These are phyloP conservation scores for Spergularia marina DNA, from an alignment of 148 eudicot species.

Conservation along the genomic window DNA sequence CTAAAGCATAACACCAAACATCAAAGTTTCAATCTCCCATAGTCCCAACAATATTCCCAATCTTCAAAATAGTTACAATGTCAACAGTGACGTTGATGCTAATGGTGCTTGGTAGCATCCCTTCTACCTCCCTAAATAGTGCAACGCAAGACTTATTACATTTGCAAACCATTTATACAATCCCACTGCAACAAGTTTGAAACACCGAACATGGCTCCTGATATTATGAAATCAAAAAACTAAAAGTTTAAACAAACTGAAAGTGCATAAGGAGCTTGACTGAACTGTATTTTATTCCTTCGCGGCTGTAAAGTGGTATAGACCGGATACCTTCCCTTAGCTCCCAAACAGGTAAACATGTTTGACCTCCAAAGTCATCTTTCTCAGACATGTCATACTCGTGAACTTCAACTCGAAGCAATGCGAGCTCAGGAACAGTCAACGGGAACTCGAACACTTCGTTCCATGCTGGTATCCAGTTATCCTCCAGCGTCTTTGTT, in stretches of 20 bases:
- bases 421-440: conserved; percentile 35
- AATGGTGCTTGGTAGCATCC: not conserved
- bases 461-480: conserved; percentile 41
- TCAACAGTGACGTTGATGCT: too few relatives aligned
- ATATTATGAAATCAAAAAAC: not conserved
- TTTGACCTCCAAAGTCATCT: conserved; percentile 41
- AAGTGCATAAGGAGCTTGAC: conserved; percentile 35
- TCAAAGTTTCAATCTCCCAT: too few relatives aligned
- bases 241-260: conserved; percentile 19
- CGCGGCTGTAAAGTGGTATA: conserved; percentile 30
- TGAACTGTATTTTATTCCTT: conserved; percentile 29
- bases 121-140: not conserved
- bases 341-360: conserved; percentile 39
- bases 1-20: too few relatives aligned
- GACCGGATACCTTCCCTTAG: conserved; percentile 33
- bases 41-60: too few relatives aligned
- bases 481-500: conserved; percentile 33
- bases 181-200: not conserved
- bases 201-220: conserved; percentile 4
- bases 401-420: conserved; percentile 35
- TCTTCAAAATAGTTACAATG: too few relatives aligned
- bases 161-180: conserved; percentile 1
- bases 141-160: conserved; percentile 8
- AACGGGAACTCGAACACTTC: conserved; percentile 33
- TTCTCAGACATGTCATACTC: conserved; percentile 40